phyloP scores from a whole-genome alignment of 768 basidiomycete genomes.

The Rhizopogon salebrosus region DNA sequence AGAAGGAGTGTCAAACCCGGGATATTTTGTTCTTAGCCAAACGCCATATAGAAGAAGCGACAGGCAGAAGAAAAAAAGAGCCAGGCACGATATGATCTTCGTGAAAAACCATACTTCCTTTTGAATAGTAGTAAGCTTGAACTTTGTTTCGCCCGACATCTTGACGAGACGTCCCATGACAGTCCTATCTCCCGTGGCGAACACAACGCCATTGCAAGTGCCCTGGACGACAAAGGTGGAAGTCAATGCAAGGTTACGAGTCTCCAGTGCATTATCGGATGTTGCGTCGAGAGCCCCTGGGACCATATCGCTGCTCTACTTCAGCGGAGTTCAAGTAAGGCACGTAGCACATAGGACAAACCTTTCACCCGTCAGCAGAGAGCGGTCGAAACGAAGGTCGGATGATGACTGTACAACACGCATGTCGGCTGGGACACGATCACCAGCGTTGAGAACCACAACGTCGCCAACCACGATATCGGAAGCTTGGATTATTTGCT shows the following conservation, averaged over 20 bases:
- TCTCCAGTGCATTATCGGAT: slow-evolving; percentile 37
- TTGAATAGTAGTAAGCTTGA: slow-evolving; percentile 21
- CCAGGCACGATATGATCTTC: slow-evolving; percentile 50
- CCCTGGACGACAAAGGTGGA: slow-evolving; percentile 36
- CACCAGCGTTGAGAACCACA: slow-evolving; percentile 56
- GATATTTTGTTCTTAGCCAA: slow-evolving; percentile 25
- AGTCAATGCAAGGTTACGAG: slow-evolving; percentile 48
- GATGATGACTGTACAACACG: slow-evolving; percentile 53
- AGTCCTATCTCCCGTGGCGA: slow-evolving; percentile 45
- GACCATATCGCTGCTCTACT: slow-evolving; percentile 19
- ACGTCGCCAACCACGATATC: slow-evolving; percentile 67
- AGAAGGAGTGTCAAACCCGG: slow-evolving; percentile 38
- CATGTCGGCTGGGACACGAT: slow-evolving; percentile 68
- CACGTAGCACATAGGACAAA: slow-evolving; percentile 29
- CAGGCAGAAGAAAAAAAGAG: slow-evolving; percentile 37
- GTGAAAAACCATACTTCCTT: slow-evolving; percentile 32
- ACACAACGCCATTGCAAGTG: slow-evolving; percentile 42
- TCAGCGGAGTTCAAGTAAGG: not conserved
- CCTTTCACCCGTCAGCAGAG: slow-evolving; percentile 63
- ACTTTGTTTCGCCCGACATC: slow-evolving; percentile 36
- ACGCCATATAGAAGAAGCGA: slow-evolving; percentile 31
- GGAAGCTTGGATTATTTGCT: slow-evolving; percentile 46
- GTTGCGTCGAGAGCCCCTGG: slow-evolving; percentile 34
- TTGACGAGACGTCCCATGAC: slow-evolving; percentile 40
- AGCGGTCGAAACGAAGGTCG: slow-evolving; percentile 58